These are phyloP conservation scores for Leishmania amazonensis DNA, from an alignment of 208 protist species.

Conservation along the genomic window DNA sequence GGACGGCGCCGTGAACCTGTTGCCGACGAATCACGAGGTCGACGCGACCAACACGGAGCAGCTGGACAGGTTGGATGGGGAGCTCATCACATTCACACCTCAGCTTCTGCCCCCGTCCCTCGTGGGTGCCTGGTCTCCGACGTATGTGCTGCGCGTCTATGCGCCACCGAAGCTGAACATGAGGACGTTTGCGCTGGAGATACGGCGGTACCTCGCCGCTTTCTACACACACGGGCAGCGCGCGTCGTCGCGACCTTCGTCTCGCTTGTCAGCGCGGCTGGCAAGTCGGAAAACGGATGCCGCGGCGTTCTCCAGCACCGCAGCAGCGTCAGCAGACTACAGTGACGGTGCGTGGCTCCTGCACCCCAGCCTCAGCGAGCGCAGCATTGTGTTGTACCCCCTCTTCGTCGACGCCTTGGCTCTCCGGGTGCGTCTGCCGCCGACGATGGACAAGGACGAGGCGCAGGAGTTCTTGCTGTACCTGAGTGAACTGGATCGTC, in stretches of 20 bases:
- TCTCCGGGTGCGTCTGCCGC: constrained; percentile 78
- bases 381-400: constrained; percentile 69
- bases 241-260: neutral
- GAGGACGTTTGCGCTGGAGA: constrained; percentile 11
- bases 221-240: constrained; percentile 36
- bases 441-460: constrained; percentile 45
- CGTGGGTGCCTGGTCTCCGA: constrained; percentile 66
- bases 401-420: constrained; percentile 82
- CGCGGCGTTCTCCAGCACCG: neutral
- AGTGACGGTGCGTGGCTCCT: constrained; percentile 29
- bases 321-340: constrained; percentile 2
- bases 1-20: constrained; percentile 68
- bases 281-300: neutral
- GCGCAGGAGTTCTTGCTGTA: constrained; percentile 38
- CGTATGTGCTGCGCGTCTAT: constrained; percentile 60
- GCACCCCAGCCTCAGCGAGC: constrained; percentile 12
- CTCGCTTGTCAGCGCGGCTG: neutral
- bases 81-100: constrained; percentile 56
- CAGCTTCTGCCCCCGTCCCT: constrained; percentile 60
- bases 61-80: constrained; percentile 65
- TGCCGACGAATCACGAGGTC: constrained; percentile 86
- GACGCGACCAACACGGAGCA: constrained; percentile 60
- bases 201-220: constrained; percentile 39
- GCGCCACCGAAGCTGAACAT: constrained; percentile 22
- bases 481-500: constrained; percentile 24